These are phyloP conservation scores for Debaryomycetaceae sp. DNA, from an alignment of 1,139 yeast genomes.

Conservation along the genomic window DNA sequence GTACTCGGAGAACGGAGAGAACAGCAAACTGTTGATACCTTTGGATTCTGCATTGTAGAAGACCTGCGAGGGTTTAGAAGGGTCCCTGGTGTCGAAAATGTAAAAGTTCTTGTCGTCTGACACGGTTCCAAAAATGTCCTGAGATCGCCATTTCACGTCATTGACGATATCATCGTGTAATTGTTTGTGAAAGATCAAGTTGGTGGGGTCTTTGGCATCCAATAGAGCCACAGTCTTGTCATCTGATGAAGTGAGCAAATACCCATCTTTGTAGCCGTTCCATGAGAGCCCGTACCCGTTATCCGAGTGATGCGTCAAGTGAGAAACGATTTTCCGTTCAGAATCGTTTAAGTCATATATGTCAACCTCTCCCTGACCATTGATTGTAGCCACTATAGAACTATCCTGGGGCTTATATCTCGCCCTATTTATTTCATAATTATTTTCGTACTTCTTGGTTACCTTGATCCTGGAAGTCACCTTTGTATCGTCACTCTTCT, in stretches of 20 bases:
- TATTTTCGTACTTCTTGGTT: constrained; percentile 50
- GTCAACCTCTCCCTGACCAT: constrained; percentile 70
- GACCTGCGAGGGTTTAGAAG: constrained; percentile 21
- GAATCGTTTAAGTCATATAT: constrained; percentile 51
- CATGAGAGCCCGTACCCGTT: constrained; percentile 77
- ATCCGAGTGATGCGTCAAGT: constrained; percentile 52
- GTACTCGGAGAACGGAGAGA: constrained; percentile 58
- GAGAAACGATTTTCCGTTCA: constrained; percentile 19
- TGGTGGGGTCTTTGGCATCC: constrained; percentile 32
- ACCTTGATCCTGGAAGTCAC: constrained; percentile 56
- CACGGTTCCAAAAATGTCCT: constrained; percentile 59
- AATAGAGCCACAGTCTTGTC: constrained; percentile 60
- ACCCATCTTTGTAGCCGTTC: constrained; percentile 48
- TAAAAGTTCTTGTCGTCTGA: constrained; percentile 58
- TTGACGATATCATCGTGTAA: constrained; percentile 62
- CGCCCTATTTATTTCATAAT: constrained; percentile 74
- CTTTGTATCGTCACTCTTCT: constrained; percentile 18
- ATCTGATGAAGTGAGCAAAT: constrained; percentile 59
- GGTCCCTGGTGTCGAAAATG: constrained; percentile 41
- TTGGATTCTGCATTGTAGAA: constrained; percentile 33
- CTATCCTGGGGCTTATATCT: constrained; percentile 77
- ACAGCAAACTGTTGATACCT: constrained; percentile 61
- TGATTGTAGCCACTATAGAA: constrained; percentile 67
- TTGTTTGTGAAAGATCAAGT: constrained; percentile 19
- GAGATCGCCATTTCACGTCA: constrained; percentile 68